Conservation (phyloP, 139 green algal species). For the Mesostigma viride region DNA sequence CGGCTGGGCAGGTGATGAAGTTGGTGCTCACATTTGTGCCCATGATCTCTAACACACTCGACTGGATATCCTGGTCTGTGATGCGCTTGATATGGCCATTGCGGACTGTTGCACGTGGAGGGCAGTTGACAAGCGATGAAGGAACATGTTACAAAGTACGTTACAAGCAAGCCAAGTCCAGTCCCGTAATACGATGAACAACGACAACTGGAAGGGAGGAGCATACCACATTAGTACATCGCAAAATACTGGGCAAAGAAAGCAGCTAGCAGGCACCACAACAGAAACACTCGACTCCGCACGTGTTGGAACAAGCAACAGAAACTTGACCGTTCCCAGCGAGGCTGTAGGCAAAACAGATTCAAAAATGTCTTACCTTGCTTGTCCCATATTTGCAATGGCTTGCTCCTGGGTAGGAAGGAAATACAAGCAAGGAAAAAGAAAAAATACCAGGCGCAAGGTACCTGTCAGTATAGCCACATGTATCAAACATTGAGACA, state of each 20-base stretch:
- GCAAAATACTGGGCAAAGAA: background rate
- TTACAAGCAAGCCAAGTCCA: background rate
- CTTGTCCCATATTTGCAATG: slow-evolving; percentile 88
- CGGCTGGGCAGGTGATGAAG: slow-evolving; percentile 83
- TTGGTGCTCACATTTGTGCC: slow-evolving; percentile 78
- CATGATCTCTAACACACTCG: slow-evolving; percentile 82
- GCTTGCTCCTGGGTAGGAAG: slow-evolving; percentile 55
- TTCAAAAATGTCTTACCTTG: slow-evolving; percentile 36
- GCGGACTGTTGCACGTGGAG: slow-evolving; percentile 35
- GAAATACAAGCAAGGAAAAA: background rate
- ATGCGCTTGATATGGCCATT: slow-evolving; percentile 94
- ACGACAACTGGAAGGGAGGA: no score
- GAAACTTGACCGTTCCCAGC: background rate
- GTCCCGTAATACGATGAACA: slow-evolving; percentile 25
- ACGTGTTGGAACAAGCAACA: background rate
- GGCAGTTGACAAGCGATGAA: background rate
- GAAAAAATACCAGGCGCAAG: background rate
- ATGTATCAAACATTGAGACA: background rate
- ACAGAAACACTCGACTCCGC: background rate
- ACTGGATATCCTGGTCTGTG: slow-evolving; percentile 92
- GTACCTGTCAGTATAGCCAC: background rate
- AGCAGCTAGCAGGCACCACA: background rate
- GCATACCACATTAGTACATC: no score
- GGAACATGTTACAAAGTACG: background rate
- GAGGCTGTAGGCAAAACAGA: background rate